Evolutionary conservation across 352 stramenopile species (phyloP).

Genomic region (Halophytophthora batemanensis): DNA sequence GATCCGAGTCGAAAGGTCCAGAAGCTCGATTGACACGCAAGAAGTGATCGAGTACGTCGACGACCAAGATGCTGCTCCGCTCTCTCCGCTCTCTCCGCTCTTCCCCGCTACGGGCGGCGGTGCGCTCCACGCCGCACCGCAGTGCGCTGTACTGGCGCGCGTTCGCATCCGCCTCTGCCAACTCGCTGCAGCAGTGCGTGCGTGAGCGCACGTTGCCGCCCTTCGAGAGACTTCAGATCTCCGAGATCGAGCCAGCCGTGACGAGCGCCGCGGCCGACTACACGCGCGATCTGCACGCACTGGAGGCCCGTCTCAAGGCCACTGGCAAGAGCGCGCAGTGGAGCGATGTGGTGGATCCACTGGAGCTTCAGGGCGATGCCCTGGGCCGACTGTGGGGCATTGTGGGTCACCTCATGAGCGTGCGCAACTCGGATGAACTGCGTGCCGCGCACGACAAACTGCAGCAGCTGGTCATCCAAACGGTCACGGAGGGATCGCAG

Average conservation of each 20-base stretch:
- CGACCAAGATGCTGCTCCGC: constrained; percentile 26
- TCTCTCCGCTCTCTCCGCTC: constrained; percentile 16
- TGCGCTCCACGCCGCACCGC: constrained; percentile 4
- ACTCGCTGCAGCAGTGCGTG: constrained; percentile 57
- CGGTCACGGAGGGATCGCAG: constrained; percentile 91
- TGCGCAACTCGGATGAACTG: constrained; percentile 95
- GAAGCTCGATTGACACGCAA: constrained; percentile 1
- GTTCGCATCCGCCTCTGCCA: constrained; percentile 21
- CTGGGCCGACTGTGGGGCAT: constrained; percentile 94
- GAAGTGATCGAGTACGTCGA: background rate
- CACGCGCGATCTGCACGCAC: constrained; percentile 39
- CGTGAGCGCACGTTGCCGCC: constrained; percentile 58
- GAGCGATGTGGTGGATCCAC: constrained; percentile 85
- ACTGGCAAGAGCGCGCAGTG: constrained; percentile 52
- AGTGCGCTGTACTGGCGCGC: constrained; percentile 17
- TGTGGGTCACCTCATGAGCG: constrained; percentile 95
- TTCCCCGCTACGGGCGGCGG: constrained; percentile 3
- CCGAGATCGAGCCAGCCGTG: constrained; percentile 60
- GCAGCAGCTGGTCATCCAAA: constrained; percentile 92
- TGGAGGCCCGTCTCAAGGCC: constrained; percentile 39
- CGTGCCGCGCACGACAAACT: constrained; percentile 92
- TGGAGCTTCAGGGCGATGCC: constrained; percentile 91
- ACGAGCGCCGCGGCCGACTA: constrained; percentile 46
- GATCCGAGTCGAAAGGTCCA: constrained; percentile 1
- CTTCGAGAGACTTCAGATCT: constrained; percentile 62